These are phyloP conservation scores for Angomonas deanei DNA, from an alignment of 208 protist genomes.

Conservation along the genomic window DNA sequence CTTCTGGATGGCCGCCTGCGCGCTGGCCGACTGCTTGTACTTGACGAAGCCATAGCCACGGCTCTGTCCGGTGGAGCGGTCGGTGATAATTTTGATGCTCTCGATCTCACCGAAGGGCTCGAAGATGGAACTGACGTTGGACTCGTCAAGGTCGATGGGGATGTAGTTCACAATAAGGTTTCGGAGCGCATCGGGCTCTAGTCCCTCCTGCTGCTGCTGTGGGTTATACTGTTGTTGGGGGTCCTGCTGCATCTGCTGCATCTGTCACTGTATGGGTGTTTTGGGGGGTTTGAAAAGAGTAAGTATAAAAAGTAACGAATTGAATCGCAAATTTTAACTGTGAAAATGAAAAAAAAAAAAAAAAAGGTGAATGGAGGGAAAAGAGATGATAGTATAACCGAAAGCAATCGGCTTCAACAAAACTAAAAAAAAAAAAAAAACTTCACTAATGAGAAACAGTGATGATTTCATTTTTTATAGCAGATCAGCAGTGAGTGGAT, in stretches of 20 bases:
- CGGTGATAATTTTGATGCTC: conserved; percentile 85
- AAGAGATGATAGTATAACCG: not conserved
- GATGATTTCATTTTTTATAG: too few species aligned
- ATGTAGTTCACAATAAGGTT: conserved; percentile 91
- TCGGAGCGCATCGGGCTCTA: conserved; percentile 70
- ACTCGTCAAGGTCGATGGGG: conserved; percentile 77
- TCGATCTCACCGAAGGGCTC: conserved; percentile 82
- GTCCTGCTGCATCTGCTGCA: conserved; percentile 28
- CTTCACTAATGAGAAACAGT: too few species aligned
- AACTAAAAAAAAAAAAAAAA: conserved; percentile 4
- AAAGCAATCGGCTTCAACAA: not conserved
- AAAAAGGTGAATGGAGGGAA: conserved; percentile 8
- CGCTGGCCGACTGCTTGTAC: conserved; percentile 64
- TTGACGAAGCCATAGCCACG: conserved; percentile 90
- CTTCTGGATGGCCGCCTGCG: conserved; percentile 67
- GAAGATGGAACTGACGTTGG: conserved; percentile 81
- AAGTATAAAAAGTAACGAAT: conserved; percentile 12
- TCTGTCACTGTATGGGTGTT: conserved; percentile 12
- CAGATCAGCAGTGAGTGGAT: not conserved
- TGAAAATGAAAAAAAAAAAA: not conserved
- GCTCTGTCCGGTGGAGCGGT: conserved; percentile 79
- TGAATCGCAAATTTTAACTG: conserved; percentile 9
- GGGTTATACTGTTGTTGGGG: conserved; percentile 7
- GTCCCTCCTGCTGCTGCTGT: conserved; percentile 19
- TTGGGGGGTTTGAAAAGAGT: conserved; percentile 13